phyloP scores from a whole-genome alignment of 345 rosid species.

The Psidium guajava region DNA sequence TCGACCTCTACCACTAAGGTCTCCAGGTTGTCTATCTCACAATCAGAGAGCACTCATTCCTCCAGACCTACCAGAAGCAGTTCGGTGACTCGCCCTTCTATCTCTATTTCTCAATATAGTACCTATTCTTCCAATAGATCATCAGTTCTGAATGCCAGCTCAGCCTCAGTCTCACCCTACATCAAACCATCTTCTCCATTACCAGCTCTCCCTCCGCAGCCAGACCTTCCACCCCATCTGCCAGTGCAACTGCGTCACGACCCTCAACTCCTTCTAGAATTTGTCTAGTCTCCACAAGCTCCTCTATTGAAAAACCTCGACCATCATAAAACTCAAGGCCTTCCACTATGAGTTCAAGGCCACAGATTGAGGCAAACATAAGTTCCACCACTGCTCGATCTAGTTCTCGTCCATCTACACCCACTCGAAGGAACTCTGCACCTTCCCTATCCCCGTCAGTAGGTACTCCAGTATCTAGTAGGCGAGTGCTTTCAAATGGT shows the following conservation, averaged over 20 bases:
- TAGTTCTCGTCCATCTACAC: conserved; percentile 75
- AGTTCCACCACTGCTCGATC: conserved; percentile 41
- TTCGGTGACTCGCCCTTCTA: conserved; percentile 71
- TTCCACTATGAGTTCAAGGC: conserved; percentile 73
- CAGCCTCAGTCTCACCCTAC: conserved; percentile 87
- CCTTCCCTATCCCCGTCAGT: conserved; percentile 38
- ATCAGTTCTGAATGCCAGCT: conserved; percentile 74
- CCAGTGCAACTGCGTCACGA: conserved; percentile 42
- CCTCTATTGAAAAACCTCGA: conserved; percentile 48
- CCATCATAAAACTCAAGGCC: conserved; percentile 59
- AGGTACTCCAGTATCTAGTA: conserved; percentile 31
- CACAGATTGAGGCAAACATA: conserved; percentile 55
- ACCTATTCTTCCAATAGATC: conserved; percentile 55
- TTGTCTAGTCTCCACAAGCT: conserved; percentile 42
- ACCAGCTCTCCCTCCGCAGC: conserved; percentile 53
- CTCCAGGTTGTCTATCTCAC: conserved; percentile 91
- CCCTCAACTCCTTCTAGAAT: conserved; percentile 76
- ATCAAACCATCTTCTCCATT: conserved; percentile 76
- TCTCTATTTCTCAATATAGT: conserved; percentile 66
- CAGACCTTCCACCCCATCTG: conserved; percentile 71
- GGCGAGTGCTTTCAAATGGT: conserved; percentile 56
- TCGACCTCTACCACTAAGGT: conserved; percentile 64
- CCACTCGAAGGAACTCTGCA: conserved; percentile 63
- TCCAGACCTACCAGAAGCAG: conserved; percentile 81
- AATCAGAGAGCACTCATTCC: conserved; percentile 62